Base-by-base conservation (phyloP, 352 stramenopile genomes). In the Pelagophyceae sp. region DNA sequence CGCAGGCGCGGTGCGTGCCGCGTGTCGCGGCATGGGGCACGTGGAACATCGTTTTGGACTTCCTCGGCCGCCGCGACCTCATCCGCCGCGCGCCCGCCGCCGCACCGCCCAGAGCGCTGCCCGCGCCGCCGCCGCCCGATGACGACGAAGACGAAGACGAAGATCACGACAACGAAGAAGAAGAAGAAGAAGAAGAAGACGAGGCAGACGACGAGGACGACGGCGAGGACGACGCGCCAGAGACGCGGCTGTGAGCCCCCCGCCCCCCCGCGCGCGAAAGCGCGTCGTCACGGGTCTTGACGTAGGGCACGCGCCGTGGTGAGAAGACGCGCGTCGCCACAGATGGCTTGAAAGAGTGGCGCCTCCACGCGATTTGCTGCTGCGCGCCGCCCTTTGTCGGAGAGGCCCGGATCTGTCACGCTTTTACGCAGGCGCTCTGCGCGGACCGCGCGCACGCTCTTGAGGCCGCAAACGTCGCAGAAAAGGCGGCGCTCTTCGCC, bases 401-500 rank as follows among this genome's bases (percentile, higher is more conserved):
- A 63, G 15, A 27, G 20, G 54, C 15, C 54, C 11, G 15, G 2
- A 15, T 63, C 29, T n/a, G 15, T n/a, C 15, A 27, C 6, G 54
- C 15, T 63, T 2, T 6, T 29, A 2, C 54, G 15, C 54, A 63
- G 11, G 61, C 61, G 19, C n/a, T 27, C 3, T 71, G 61, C 61
- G 2, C 15, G 5, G 31, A 71, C n/a, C 27, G 38, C 29, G 33
- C 29, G 31, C 3, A 6, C 5, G 61, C 61, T 3, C 33, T 71
- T 11, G 61, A 71, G 61, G 61, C 61, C n/a, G 27, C 61, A 31
- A 71, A 71, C 31, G 61, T n/a, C 6, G 61, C 61, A 11, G 61
- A 71, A n/a, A 3, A n/a, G 19, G 61, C 61, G 29, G 3, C 11
- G 31, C 61, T 71, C 29, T 71, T 38, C 31, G 61, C 6, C 6